Evolutionary conservation across 2,329 filamentous ascomycete species (phyloP).

Genomic region (Penicillium decumbens): DNA sequence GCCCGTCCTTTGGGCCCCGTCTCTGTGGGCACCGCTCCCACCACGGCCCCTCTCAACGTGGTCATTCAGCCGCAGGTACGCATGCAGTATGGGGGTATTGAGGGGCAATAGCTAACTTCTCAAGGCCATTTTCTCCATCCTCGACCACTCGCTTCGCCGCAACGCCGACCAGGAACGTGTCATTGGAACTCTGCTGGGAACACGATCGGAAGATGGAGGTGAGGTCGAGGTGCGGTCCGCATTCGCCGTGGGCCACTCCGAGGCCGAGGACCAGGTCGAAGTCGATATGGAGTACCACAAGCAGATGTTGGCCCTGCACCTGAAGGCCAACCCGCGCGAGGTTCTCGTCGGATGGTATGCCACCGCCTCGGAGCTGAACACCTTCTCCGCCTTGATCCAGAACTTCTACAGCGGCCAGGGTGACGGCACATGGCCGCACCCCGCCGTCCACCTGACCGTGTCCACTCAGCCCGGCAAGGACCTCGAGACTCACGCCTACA

Average conservation of each 20-base stretch:
- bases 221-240: slow-evolving; percentile 94
- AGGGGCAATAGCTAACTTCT: slow-evolving; percentile 13
- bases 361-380: slow-evolving; percentile 93
- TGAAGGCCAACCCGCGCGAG: slow-evolving; percentile 91
- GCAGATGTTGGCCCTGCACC: slow-evolving; percentile 92
- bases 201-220: slow-evolving; percentile 90
- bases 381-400: slow-evolving; percentile 96
- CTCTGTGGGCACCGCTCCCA: slow-evolving; percentile 71
- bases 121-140: slow-evolving; percentile 61
- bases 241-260: slow-evolving; percentile 97
- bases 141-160: slow-evolving; percentile 89
- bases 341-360: slow-evolving; percentile 97
- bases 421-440: slow-evolving; percentile 94
- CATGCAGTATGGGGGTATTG: slow-evolving; percentile 2
- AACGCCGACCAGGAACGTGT: slow-evolving; percentile 91
- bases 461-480: slow-evolving; percentile 83
- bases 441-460: slow-evolving; percentile 95
- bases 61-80: slow-evolving; percentile 91
- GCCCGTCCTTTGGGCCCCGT: slow-evolving; percentile 84
- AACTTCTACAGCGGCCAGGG: slow-evolving; percentile 98
- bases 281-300: slow-evolving; percentile 99
- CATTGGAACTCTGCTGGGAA: slow-evolving; percentile 91
- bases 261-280: slow-evolving; percentile 97
- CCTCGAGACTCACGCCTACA: slow-evolving; percentile 88
- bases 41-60: slow-evolving; percentile 86